phyloP scores from a whole-genome alignment of 2,329 filamentous ascomycete species.

The Colletotrichum echinochloae region DNA sequence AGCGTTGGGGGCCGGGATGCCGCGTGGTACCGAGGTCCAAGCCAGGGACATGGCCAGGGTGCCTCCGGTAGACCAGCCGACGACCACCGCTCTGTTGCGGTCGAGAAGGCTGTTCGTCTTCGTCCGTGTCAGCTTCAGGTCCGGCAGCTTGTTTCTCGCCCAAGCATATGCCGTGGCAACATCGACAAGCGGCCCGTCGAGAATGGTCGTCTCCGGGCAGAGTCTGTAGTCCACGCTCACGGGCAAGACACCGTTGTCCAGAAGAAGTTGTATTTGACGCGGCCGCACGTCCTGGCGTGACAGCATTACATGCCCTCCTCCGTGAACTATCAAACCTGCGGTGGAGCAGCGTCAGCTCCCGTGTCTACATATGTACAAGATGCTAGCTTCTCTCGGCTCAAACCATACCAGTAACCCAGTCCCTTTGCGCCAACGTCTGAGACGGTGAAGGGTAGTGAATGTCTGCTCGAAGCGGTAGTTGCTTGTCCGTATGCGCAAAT shows the following conservation, averaged over 20 bases:
- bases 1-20: slow-evolving; percentile 50
- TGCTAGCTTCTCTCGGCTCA: too few species aligned
- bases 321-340: slow-evolving; percentile 48
- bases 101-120: background rate
- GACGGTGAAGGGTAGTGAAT: too few species aligned
- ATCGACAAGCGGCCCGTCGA: slow-evolving; percentile 60
- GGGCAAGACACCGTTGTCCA: slow-evolving; percentile 56
- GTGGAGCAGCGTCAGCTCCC: too few species aligned
- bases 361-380: too few species aligned
- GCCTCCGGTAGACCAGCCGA: slow-evolving; percentile 64
- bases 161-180: slow-evolving; percentile 57
- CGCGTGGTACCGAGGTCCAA: slow-evolving; percentile 49
- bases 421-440: too few species aligned
- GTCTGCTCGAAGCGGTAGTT: too few species aligned
- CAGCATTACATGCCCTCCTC: slow-evolving; percentile 56
- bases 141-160: slow-evolving; percentile 45
- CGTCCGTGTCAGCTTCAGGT: background rate
- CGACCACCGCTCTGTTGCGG: slow-evolving; percentile 47
- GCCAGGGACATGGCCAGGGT: slow-evolving; percentile 57
- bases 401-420: too few species aligned
- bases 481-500: too few species aligned
- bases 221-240: slow-evolving; percentile 63
- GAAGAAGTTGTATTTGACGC: slow-evolving; percentile 49
- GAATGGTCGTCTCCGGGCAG: slow-evolving; percentile 60
- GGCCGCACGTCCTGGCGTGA: slow-evolving; percentile 50